These are phyloP conservation scores for Chrysosphaeria jannelii DNA, from an alignment of 2,329 filamentous ascomycete species.

Conservation along the genomic window DNA sequence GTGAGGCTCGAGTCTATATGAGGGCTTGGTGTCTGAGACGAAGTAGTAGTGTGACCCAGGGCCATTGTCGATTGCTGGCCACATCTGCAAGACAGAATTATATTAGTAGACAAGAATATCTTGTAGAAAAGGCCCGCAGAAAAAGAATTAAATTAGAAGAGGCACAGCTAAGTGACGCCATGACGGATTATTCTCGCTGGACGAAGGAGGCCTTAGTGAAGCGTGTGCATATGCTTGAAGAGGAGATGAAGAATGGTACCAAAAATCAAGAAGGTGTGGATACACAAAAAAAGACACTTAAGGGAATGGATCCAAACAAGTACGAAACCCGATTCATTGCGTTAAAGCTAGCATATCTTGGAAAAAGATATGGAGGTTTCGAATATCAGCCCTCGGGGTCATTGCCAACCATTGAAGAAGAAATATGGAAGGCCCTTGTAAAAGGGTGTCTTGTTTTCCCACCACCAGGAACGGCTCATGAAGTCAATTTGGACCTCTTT, in stretches of 20 bases:
- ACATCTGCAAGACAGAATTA: too few species aligned
- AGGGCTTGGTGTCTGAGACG: too few species aligned
- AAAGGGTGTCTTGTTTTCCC: conserved; percentile 62
- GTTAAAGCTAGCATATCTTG: conserved; percentile 79
- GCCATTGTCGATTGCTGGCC: too few species aligned
- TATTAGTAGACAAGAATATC: too few species aligned
- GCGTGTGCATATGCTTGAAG: conserved; percentile 5
- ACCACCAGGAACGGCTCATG: conserved; percentile 13
- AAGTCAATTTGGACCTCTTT: conserved; percentile 52
- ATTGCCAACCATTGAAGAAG: conserved; percentile 66
- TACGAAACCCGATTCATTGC: conserved; percentile 68
- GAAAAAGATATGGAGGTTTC: conserved; percentile 73
- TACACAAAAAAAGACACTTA: conserved; percentile 13
- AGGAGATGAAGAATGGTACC: conserved; percentile 1
- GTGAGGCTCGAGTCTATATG: too few species aligned
- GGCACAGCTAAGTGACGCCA: conserved; percentile 1
- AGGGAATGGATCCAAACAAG: conserved; percentile 42
- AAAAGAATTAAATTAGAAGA: not conserved
- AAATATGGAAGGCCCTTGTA: conserved; percentile 69
- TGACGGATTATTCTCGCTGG: conserved; percentile 5
- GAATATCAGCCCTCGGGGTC: conserved; percentile 52
- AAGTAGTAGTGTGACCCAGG: too few species aligned
- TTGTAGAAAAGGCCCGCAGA: too few species aligned
- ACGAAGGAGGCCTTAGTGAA: conserved; percentile 10
- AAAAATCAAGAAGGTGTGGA: not conserved